These are phyloP conservation scores for Craterostigma plantagineum DNA, from an alignment of 257 asterid genomes.

Conservation along the genomic window DNA sequence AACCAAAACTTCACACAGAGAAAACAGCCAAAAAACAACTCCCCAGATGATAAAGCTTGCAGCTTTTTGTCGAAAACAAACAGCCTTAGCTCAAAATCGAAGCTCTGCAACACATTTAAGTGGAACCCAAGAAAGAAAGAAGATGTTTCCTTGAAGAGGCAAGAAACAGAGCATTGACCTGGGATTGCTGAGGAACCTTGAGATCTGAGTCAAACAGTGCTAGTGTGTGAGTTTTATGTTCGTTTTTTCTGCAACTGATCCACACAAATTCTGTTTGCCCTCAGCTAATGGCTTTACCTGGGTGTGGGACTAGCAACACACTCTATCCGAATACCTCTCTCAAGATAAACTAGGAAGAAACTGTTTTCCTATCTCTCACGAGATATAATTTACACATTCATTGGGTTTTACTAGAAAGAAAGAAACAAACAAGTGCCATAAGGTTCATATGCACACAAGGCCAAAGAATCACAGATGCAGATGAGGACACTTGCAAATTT, in stretches of 20 bases:
- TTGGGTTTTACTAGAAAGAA: too few relatives aligned
- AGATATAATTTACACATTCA: too few relatives aligned
- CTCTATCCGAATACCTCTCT: too few relatives aligned
- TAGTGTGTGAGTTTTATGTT: conserved; percentile 21
- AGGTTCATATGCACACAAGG: conserved; percentile 14
- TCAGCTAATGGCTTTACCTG: too few relatives aligned
- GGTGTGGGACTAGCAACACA: too few relatives aligned
- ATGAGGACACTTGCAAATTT: conserved; percentile 31
- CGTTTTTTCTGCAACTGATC: too few relatives aligned
- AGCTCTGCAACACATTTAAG: conserved; percentile 2
- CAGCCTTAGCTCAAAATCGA: neutral
- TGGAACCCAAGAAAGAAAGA: conserved; percentile 14
- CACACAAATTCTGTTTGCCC: too few relatives aligned
- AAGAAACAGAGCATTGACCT: conserved; percentile 18
- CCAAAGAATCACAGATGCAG: conserved; percentile 46
- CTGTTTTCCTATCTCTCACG: too few relatives aligned
- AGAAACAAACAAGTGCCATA: conserved; percentile 40
- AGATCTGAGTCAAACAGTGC: conserved; percentile 38
- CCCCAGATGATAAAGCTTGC: conserved; percentile 25
- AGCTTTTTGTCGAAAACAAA: conserved; percentile 13
- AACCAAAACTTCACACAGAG: conserved; percentile 9
- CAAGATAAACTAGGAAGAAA: too few relatives aligned
- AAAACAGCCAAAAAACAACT: conserved; percentile 4
- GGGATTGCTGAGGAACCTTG: conserved; percentile 34
- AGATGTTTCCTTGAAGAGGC: conserved; percentile 23